These are phyloP conservation scores for Cryptococcus sp. DNA, from an alignment of 1,284 basidiomycete species.

Conservation along the genomic window DNA sequence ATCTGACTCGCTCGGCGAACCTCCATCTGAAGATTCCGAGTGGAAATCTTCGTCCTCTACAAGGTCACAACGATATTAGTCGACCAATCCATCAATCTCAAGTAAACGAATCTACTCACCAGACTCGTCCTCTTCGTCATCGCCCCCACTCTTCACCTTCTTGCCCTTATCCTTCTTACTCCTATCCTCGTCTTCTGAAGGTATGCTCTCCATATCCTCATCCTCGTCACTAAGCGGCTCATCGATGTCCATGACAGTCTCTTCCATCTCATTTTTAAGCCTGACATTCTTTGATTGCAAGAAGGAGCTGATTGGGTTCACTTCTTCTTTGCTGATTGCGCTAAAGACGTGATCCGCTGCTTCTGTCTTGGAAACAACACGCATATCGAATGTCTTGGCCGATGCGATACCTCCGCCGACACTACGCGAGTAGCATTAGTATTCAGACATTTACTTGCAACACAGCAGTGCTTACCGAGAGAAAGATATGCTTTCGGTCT, in stretches of 20 bases:
- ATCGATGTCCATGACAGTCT: constrained; percentile 70
- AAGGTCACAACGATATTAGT: not conserved
- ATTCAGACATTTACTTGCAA: not conserved
- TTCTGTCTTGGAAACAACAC: constrained; percentile 74
- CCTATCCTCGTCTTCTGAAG: constrained; percentile 41
- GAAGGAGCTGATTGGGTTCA: constrained; percentile 80
- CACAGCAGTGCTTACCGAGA: constrained; percentile 61
- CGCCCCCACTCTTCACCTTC: constrained; percentile 50
- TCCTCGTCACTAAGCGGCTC: constrained; percentile 73
- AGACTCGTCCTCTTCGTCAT: constrained; percentile 78
- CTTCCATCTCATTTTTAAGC: constrained; percentile 96
- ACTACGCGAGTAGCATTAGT: constrained; percentile 38
- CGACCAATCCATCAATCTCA: not conserved
- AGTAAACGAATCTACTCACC: constrained; percentile 57
- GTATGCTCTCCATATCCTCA: constrained; percentile 58
- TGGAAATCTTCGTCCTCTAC: constrained; percentile 82
- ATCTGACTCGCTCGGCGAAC: constrained; percentile 76
- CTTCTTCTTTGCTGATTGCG: constrained; percentile 93
- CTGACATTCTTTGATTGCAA: constrained; percentile 87
- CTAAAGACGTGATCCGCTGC: constrained; percentile 86
- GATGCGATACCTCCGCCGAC: constrained; percentile 88
- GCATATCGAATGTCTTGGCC: constrained; percentile 92
- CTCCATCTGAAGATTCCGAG: constrained; percentile 76
- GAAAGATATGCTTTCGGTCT: constrained; percentile 90
- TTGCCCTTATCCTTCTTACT: constrained; percentile 56